phyloP scores from a whole-genome alignment of 73 alveolate species.

The Paramecium octaurelia region DNA sequence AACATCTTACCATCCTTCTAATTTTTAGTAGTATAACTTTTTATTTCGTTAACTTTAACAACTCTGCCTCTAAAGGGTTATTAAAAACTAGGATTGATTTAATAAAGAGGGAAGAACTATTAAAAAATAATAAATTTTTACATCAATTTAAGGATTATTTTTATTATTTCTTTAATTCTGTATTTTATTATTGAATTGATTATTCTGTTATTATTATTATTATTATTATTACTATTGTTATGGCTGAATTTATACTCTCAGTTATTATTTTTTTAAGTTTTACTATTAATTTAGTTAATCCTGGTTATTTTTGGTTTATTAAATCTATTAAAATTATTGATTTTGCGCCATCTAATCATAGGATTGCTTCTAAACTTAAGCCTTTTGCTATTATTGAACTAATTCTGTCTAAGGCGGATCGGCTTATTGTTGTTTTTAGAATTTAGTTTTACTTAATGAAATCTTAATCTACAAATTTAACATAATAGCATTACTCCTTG shows the following conservation, averaged over 20 bases:
- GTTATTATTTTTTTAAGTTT: not conserved
- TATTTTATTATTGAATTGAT: not conserved
- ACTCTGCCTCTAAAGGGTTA: constrained; percentile 6
- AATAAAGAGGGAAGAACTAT: not conserved
- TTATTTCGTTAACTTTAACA: not conserved
- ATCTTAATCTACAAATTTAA: not conserved
- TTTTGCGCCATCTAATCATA: not conserved
- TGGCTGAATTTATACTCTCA: not conserved
- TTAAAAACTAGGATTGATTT: not conserved
- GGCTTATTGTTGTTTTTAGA: not conserved
- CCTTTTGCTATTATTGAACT: not conserved
- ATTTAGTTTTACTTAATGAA: not conserved
- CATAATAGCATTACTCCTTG: not conserved
- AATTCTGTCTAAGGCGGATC: not conserved
- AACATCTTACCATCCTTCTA: constrained; percentile 10
- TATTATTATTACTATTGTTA: not conserved
- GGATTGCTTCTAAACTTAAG: not conserved
- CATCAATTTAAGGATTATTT: not conserved
- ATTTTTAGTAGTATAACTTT: not conserved
- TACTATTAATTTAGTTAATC: not conserved
- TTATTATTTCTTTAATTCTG: not conserved
- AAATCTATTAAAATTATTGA: not conserved
- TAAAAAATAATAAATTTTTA: not conserved
- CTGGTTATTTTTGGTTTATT: not conserved
- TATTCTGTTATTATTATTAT: not conserved